These are phyloP conservation scores for Angomonas deanei DNA, from an alignment of 208 protist genomes.

Conservation along the genomic window DNA sequence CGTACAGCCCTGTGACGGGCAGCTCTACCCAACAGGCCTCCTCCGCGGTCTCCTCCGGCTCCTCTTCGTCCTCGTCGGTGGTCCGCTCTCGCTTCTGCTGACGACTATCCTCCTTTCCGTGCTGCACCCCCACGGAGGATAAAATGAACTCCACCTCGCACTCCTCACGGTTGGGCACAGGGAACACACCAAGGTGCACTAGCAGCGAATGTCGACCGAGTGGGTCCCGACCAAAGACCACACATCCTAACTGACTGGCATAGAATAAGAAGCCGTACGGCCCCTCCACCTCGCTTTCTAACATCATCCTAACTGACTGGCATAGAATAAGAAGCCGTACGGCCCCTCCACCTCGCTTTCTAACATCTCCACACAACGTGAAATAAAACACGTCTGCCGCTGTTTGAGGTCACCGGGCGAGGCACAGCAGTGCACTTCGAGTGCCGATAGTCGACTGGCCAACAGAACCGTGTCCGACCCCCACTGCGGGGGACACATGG, in stretches of 20 bases:
- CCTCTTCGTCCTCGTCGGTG: slow-evolving; percentile 17
- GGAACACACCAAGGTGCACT: slow-evolving; percentile 3
- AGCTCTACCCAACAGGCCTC: slow-evolving; percentile 58
- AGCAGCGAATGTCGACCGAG: slow-evolving; percentile 85
- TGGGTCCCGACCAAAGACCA: slow-evolving; percentile 85
- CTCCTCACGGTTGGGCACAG: neutral
- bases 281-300: slow-evolving; percentile 73
- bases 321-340: slow-evolving; percentile 82
- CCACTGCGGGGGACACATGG: slow-evolving; percentile 47
- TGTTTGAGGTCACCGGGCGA: neutral
- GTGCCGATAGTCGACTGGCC: slow-evolving; percentile 40
- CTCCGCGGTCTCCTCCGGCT: slow-evolving; percentile 6
- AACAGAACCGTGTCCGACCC: slow-evolving; percentile 72
- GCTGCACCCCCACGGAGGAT: slow-evolving; percentile 64
- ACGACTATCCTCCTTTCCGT: slow-evolving; percentile 7
- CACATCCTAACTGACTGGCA: slow-evolving; percentile 41
- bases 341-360: slow-evolving; percentile 67
- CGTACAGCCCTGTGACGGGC: slow-evolving; percentile 56
- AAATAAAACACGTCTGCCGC: slow-evolving; percentile 36
- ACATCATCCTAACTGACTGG: slow-evolving; percentile 43
- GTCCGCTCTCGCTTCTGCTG: neutral
- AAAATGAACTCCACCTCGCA: slow-evolving; percentile 55
- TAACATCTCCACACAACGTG: slow-evolving; percentile 51
- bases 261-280: slow-evolving; percentile 85
- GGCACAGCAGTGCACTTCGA: slow-evolving; percentile 28